phyloP scores from a whole-genome alignment of 225 moss, liverwort and hornwort genomes.

The Thuidium tamariscinum region DNA sequence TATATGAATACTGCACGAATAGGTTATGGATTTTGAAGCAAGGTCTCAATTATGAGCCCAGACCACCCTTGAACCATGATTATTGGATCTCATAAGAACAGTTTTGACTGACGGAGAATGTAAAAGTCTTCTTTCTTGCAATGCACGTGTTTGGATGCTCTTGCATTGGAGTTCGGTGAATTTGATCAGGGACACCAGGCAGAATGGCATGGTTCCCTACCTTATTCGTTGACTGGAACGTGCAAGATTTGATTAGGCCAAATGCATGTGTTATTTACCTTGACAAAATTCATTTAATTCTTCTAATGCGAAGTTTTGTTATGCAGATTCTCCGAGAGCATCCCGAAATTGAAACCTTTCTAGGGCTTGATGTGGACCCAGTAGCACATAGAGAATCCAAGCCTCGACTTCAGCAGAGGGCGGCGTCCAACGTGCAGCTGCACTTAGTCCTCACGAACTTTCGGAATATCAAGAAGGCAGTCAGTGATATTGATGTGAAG shows the following conservation, averaged over 20 bases:
- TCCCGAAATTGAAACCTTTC: constrained; percentile 67
- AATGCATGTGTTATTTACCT: not conserved
- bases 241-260: not conserved
- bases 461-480: constrained; percentile 55
- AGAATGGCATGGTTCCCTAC: not conserved
- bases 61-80: not conserved
- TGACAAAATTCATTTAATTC: not conserved
- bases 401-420: constrained; percentile 33
- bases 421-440: constrained; percentile 20
- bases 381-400: constrained; percentile 67
- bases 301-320: not conserved
- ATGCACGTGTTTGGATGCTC: not conserved
- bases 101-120: not conserved
- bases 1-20: not conserved
- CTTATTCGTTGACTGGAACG: not conserved
- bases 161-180: not conserved
- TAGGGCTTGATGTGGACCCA: constrained; percentile 94
- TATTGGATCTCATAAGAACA: not conserved
- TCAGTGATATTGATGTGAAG: constrained; percentile 26
- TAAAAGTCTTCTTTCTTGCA: not conserved
- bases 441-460: constrained; percentile 67
- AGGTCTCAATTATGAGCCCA: not conserved
- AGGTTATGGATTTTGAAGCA: not conserved
- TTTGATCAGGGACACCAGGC: not conserved
- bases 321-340: constrained; percentile 67